Base-by-base conservation (phyloP, 2,329 filamentous ascomycete genomes). In the Talaromyces sp. region DNA sequence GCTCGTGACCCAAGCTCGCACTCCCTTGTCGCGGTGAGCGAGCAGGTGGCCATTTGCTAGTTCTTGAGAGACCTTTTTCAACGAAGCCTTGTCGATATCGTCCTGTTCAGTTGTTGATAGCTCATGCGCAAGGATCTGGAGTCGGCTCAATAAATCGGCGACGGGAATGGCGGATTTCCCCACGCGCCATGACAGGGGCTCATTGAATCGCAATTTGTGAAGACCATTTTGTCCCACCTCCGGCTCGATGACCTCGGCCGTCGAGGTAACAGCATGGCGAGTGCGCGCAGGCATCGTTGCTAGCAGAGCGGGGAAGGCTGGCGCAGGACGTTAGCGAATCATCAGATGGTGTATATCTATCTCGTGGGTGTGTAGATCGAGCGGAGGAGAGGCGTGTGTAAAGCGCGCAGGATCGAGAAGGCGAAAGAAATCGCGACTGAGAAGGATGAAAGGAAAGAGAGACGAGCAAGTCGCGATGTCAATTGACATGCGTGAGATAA, bases 1-100 rank as follows among this genome's bases (percentile, higher is more conserved):
- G 73, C 91, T 91, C 51, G 93, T 89, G 36, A 91, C 87, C 82
- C 91, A 97, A 29, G 95, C 94, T 77, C 91, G 90, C 69, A 99
- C 93, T 64, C 95, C 95, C 69, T 89, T 91, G 77, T 99, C 95
- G 81, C 96, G 96, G 80, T 99, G 95, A 67, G 87, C 88, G 56
- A 99, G 81, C 27, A 99, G 83, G 73, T 95, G 92, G 67, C 89
- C 88, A 69, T 89, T 88, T 5, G 89, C 92, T 53, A 99, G 85
- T 72, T 97, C 91, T 74, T 93, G 91, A 61, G 94, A 92, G 68
- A 96, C 91, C 60, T 89, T 88, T 68, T 85, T 87, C 69, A 98
- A 84, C n/a, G 92, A 93, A n/a, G 90, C 87, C 71, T 91, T 87
- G 67, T 96, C 88, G 65, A 90, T 88, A 65, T 90, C 89, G 72